Conservation (phyloP, 441 rosid genomes). For the Mallotus repandus region DNA sequence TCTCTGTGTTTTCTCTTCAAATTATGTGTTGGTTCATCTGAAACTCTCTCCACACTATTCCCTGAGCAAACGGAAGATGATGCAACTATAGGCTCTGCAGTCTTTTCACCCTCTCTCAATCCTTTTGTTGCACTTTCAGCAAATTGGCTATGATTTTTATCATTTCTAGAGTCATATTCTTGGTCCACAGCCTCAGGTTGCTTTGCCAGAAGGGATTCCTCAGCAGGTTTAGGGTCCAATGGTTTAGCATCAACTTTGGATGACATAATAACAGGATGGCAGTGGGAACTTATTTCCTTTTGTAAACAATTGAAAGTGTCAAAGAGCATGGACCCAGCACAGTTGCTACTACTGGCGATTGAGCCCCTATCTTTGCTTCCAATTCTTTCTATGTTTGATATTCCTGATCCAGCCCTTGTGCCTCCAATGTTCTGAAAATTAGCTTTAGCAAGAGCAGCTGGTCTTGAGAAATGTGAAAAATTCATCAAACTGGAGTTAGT, state of each 20-base stretch:
- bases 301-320: conserved; percentile 25
- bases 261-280: conserved; percentile 34
- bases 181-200: conserved; percentile 31
- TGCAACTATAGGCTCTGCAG: conserved; percentile 42
- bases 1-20: conserved; percentile 60
- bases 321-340: conserved; percentile 18
- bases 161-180: conserved; percentile 36
- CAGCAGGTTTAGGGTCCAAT: conserved; percentile 33
- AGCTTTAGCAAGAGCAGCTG: conserved; percentile 52
- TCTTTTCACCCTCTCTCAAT: conserved; percentile 49
- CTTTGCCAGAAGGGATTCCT: conserved; percentile 36
- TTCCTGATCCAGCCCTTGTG: conserved; percentile 25
- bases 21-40: conserved; percentile 51
- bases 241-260: conserved; percentile 40
- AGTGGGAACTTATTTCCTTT: conserved; percentile 36
- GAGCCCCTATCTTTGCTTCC: conserved; percentile 35
- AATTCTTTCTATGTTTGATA: conserved; percentile 26
- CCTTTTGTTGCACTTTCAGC: conserved; percentile 43
- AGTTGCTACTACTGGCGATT: conserved; percentile 28
- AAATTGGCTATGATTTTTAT: conserved; percentile 26
- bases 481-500: conserved; percentile 48
- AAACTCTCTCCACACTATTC: conserved; percentile 55
- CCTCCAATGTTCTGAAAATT: conserved; percentile 35
- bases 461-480: conserved; percentile 74
- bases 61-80: conserved; percentile 78